Evolutionary conservation across 2,329 filamentous ascomycete species (phyloP), one percentile per base, ranked within the genome.

Genomic region (Pseudogymnoascus sp.): DNA sequence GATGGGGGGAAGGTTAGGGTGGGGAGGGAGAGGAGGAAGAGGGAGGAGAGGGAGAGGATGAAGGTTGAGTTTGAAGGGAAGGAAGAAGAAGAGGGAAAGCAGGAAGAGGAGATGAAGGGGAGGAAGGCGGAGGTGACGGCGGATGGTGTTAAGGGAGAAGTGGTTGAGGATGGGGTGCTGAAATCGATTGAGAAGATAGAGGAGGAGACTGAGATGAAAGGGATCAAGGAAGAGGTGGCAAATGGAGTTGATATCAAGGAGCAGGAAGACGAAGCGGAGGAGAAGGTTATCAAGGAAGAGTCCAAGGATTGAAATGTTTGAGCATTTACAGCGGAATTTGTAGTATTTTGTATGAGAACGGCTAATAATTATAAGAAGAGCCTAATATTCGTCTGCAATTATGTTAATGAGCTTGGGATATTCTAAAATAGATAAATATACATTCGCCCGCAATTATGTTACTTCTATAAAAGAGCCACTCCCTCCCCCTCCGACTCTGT

Each of bases 1-100:
- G 83, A 91, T 64, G 77, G 80, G 70, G 84, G 80, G 59, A 86
- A 88, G 75, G 82, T 87, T 4, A 71, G 74, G 6, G 79, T 82
- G 63, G 83, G 81, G 22, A 79, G 79, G 65, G 86, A 78, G 73
- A 73, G 77, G 61, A 80, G 79, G 71, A 76, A 74, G 61, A 73
- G 69, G 60, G 68, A 70, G 58, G 64, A 73, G 16, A 71, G 70
- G 62, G 73, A 69, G 60, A 68, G 69, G 59, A 63, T 73, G 16
- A 71, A 70, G 61, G 65, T 63, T 22, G 61, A 57, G 20, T 58
- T 64, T 43, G 66, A 63, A 14, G 62, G 65, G 28, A 68, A 68
- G 60, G 67, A 69, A 36, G 68, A 74, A 61, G 63, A 75, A 2
- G 74, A 76, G 59, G 63, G 71, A 4, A 74, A 76, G 1, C 14